Evolutionary conservation across 208 protist genomes (phyloP).

Genomic region (Wallacemonas sp.): DNA sequence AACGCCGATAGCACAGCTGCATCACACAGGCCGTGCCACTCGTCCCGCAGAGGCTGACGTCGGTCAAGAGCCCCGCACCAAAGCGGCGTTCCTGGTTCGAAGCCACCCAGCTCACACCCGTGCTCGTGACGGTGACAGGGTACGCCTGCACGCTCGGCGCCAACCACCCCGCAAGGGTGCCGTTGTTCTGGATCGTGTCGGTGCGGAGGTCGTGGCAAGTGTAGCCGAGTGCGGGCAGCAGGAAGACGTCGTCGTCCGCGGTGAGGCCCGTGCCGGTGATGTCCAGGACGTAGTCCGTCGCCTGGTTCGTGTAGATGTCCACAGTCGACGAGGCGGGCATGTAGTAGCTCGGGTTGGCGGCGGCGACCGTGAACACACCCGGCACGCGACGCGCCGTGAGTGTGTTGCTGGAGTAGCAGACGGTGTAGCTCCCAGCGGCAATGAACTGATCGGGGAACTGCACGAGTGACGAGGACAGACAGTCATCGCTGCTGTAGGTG

Average conservation of each 20-base stretch:
- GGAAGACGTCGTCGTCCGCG: slow-evolving; percentile 56
- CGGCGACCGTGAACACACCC: slow-evolving; percentile 46
- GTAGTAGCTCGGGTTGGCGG: slow-evolving; percentile 70
- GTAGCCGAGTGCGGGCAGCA: slow-evolving; percentile 70
- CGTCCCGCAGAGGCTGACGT: slow-evolving; percentile 55
- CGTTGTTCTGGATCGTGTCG: slow-evolving; percentile 48
- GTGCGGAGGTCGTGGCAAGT: slow-evolving; percentile 86
- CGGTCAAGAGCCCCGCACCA: slow-evolving; percentile 51
- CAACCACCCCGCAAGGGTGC: slow-evolving; percentile 58
- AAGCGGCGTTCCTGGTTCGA: slow-evolving; percentile 71
- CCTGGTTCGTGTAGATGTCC: slow-evolving; percentile 78
- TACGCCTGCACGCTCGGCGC: slow-evolving; percentile 60
- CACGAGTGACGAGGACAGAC: slow-evolving; percentile 43
- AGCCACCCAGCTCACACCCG: slow-evolving; percentile 65
- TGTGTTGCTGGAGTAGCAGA: slow-evolving; percentile 67
- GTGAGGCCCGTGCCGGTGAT: slow-evolving; percentile 65
- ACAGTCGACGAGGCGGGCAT: slow-evolving; percentile 24
- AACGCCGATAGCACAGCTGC: slow-evolving; percentile 84
- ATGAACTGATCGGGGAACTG: slow-evolving; percentile 79
- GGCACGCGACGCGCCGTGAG: slow-evolving; percentile 58
- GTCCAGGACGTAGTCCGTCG: slow-evolving; percentile 50
- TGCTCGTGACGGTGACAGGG: slow-evolving; percentile 40
- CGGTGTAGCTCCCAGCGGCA: slow-evolving; percentile 62
- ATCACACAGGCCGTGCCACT: slow-evolving; percentile 49
- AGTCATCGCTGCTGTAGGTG: slow-evolving; percentile 67